Evolutionary conservation across 108 stramenopile genomes (phyloP), one percentile per base, ranked within the genome.

Genomic region (Cyclotella atomus): DNA sequence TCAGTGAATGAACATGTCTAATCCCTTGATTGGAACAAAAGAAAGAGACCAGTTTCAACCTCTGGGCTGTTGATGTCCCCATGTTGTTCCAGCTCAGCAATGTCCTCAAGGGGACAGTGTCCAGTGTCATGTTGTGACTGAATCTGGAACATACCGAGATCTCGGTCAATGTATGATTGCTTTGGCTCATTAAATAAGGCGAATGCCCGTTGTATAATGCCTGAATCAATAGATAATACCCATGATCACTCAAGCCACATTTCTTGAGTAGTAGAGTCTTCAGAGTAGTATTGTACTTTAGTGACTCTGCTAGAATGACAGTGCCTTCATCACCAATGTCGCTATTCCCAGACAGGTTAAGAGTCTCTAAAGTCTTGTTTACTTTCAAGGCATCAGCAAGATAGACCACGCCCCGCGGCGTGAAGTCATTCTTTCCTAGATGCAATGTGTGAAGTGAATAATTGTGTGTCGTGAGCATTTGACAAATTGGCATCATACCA

Each of bases 101-200:
- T 32, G 46, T 49, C 25, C 49, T 63, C 27, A 64, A 36, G 20
- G 43, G 20, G 8, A 45, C 17, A 27, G 12, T 64, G 21, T 30
- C 32, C 56, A 12, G 12, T 7, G 56, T 19, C 2, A 43, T 28
- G 28, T 53, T 32, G 50, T 30, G 0, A 38, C 63, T 2, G 47
- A 28, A 23, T 36, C 29, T 64, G 36, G 34, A 36, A 41, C 72
- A 73, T 21, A 73, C 5, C 9, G 63, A 29, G 16, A 73, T 24
- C 29, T 64, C 72, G 35, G 21, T 28, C 23, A 73, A 54, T 23
- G 62, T 35, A 52, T 73, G 72, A 43, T 73, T 73, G 53, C 72
- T 73, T 17, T 54, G 14, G 14, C 41, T 60, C n/a, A 64, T 19
- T 16, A 73, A 16, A 34, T 33, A 16, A 52, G 72, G 62, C 25